Percentiles rank a stretch among this genome's conserved stretches.
phyloP scores from a whole-genome alignment of 148 eudicot genomes.

The Vaccinium corymbosum region DNA sequence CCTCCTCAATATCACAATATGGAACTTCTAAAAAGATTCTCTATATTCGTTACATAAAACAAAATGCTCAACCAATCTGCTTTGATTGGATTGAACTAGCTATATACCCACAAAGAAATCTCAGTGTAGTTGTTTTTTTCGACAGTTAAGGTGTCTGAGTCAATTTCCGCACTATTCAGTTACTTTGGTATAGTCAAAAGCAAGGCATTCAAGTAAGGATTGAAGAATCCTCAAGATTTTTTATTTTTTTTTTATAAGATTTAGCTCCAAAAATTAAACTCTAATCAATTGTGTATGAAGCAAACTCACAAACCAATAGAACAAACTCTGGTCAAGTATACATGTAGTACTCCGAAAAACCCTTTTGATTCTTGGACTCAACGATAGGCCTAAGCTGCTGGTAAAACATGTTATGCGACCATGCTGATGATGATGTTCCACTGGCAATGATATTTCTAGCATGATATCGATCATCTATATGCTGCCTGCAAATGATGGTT shows the following conservation, averaged over 20 bases:
- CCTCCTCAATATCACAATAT: neutral
- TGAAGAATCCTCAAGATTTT: no score
- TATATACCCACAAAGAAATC: no score
- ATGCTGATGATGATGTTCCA: conserved; percentile 5
- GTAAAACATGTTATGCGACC: neutral
- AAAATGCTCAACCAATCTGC: neutral
- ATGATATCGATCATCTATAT: neutral
- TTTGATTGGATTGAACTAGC: neutral
- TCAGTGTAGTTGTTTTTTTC: no score
- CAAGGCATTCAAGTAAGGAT: no score
- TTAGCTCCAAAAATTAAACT: no score
- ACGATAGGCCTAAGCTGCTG: neutral
- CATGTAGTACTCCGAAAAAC: neutral
- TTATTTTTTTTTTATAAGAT: no score
- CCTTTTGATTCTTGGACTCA: neutral
- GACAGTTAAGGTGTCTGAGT: no score
- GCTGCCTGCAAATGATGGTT: neutral
- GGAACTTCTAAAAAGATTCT: neutral
- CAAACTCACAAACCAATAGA: no score
- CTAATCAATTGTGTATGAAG: no score
- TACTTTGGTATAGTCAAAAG: no score
- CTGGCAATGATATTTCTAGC: neutral
- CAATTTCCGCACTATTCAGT: no score
- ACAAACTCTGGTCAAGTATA: no score
- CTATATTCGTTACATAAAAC: neutral